Percentiles rank a stretch among this genome's conserved stretches.
Evolutionary conservation across 2,329 filamentous ascomycete genomes (phyloP).

Genomic region (Coniochaeta sp.): DNA sequence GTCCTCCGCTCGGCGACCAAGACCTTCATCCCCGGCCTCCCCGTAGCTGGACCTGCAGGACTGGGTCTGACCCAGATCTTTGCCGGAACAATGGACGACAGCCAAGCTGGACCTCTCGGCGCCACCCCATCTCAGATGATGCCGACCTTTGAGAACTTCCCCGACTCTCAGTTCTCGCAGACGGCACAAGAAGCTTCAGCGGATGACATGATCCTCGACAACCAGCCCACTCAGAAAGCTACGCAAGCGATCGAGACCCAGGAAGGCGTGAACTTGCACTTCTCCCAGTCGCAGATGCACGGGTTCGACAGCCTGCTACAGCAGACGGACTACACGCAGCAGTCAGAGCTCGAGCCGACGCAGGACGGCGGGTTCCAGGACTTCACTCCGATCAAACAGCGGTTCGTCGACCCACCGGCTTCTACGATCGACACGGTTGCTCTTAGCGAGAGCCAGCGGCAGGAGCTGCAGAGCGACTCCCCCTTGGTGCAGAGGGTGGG

Average conservation of each 20-base stretch:
- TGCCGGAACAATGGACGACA: constrained; percentile 76
- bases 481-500: constrained; percentile 58
- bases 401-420: constrained; percentile 56
- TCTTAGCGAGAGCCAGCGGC: constrained; percentile 27
- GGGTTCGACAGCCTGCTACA: constrained; percentile 50
- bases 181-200: constrained; percentile 43
- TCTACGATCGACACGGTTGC: constrained; percentile 69
- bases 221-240: constrained; percentile 33
- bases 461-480: constrained; percentile 46
- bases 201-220: constrained; percentile 45
- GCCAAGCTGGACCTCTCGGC: constrained; percentile 29
- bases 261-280: constrained; percentile 35
- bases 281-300: constrained; percentile 54
- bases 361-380: constrained; percentile 74
- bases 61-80: constrained; percentile 86
- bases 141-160: constrained; percentile 50
- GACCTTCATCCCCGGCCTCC: constrained; percentile 62
- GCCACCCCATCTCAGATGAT: constrained; percentile 40
- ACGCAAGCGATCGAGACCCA: constrained; percentile 28
- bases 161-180: constrained; percentile 56
- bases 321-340: constrained; percentile 46
- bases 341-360: constrained; percentile 67
- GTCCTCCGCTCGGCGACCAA: constrained; percentile 64
- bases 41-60: constrained; percentile 52
- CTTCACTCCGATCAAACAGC: constrained; percentile 62